Percentiles rank a stretch among this genome's conserved stretches.
phyloP scores from a whole-genome alignment of 108 stramenopile genomes.

The Nannochloropsis oceanica region DNA sequence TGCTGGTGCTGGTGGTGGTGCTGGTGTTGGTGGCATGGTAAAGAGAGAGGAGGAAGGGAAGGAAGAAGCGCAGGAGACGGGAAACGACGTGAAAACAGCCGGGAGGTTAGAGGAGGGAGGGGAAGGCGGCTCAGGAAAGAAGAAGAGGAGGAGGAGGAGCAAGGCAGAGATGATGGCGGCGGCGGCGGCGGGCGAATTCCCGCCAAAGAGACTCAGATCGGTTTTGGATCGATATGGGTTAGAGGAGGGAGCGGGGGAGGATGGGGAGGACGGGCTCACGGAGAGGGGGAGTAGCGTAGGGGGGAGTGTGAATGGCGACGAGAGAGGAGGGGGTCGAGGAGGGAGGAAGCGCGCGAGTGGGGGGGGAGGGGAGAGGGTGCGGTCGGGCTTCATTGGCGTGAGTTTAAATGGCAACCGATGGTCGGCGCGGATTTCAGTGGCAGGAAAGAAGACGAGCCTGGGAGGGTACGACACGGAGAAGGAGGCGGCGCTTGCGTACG shows the following conservation, averaged over 20 bases:
- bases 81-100: background rate
- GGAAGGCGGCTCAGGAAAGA: background rate
- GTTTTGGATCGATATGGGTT: background rate
- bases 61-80: background rate
- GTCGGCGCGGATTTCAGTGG: constrained; percentile 21
- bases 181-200: background rate
- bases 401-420: constrained; percentile 18
- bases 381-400: constrained; percentile 14
- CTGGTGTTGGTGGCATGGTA: no score
- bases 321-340: background rate
- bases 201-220: background rate
- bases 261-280: background rate
- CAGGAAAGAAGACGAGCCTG: constrained; percentile 23
- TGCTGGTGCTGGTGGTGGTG: no score
- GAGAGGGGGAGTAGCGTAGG: background rate
- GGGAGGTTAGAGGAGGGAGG: background rate
- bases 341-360: background rate
- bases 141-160: background rate
- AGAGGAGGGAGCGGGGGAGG: background rate
- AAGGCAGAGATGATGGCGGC: background rate
- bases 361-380: background rate
- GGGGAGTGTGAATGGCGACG: background rate
- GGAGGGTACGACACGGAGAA: constrained; percentile 20
- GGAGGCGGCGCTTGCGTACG: constrained; percentile 18
- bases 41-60: background rate